Evolutionary conservation across 495 filamentous ascomycete genomes (phyloP).

Genomic region (Hypoxylon cercidicola): DNA sequence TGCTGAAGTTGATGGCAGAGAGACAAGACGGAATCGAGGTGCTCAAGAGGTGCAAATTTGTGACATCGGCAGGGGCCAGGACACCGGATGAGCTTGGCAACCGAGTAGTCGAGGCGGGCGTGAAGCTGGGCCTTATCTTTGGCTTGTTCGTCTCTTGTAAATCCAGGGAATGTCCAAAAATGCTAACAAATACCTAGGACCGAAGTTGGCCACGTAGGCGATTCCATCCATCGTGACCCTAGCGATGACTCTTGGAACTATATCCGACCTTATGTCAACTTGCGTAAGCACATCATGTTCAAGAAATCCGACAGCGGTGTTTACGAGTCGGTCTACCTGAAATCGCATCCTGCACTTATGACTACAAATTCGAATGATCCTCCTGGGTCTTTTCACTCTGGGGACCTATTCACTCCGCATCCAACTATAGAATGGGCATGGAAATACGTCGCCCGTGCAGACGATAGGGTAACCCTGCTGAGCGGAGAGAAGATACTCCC

Average conservation of each 20-base stretch:
- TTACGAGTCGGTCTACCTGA: slow-evolving; percentile 65
- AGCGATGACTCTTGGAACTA: slow-evolving; percentile 66
- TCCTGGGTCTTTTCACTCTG: slow-evolving; percentile 64
- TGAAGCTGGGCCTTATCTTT: slow-evolving; percentile 61
- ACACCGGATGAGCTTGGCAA: slow-evolving; percentile 70
- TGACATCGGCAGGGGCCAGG: slow-evolving; percentile 63
- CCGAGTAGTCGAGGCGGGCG: slow-evolving; percentile 57
- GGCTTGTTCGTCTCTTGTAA: slow-evolving; percentile 57
- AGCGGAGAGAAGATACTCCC: slow-evolving; percentile 80
- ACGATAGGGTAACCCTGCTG: slow-evolving; percentile 70
- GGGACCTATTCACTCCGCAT: slow-evolving; percentile 71
- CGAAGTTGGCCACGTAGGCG: slow-evolving; percentile 63
- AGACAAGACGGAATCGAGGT: slow-evolving; percentile 57
- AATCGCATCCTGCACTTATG: slow-evolving; percentile 71
- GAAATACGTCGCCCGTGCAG: slow-evolving; percentile 71
- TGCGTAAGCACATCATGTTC: slow-evolving; percentile 60
- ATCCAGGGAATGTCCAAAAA: neutral
- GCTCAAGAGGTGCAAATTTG: slow-evolving; percentile 56
- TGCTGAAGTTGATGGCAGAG: slow-evolving; percentile 64
- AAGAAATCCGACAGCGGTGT: slow-evolving; percentile 56
- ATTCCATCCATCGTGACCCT: slow-evolving; percentile 56
- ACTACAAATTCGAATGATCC: slow-evolving; percentile 67
- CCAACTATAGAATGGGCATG: slow-evolving; percentile 67
- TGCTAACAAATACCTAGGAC: slow-evolving; percentile 52
- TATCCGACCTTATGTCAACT: slow-evolving; percentile 58